A percentile compares a stretch with the other conserved stretches of the same genome.
These are phyloP conservation scores for Physcomitrellopsis africana DNA, from an alignment of 225 moss, liverwort and hornwort species.

Conservation along the genomic window DNA sequence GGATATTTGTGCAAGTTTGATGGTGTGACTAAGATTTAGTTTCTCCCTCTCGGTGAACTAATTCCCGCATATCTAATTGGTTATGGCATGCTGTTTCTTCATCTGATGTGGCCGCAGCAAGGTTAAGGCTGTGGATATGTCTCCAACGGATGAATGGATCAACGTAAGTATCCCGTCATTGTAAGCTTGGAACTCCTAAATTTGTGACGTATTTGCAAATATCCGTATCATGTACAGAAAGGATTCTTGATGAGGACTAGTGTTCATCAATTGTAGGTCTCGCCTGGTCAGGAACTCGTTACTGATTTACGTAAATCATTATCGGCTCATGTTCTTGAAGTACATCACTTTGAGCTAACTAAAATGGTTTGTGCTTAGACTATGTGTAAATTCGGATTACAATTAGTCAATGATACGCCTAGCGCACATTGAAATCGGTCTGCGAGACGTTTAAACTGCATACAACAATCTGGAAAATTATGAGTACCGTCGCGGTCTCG, in stretches of 20 bases:
- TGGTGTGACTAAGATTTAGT: not conserved
- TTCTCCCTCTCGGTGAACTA: not conserved
- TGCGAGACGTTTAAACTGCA: not conserved
- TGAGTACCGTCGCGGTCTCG: not conserved
- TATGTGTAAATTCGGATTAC: not conserved
- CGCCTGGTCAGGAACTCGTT: not conserved
- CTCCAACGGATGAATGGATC: constrained; percentile 94
- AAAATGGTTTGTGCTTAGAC: not conserved
- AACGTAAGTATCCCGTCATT: constrained; percentile 57
- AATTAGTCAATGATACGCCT: not conserved
- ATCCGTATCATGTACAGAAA: too few species aligned
- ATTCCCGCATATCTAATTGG: not conserved
- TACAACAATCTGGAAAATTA: not conserved
- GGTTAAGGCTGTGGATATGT: constrained; percentile 81
- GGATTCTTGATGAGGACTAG: not conserved
- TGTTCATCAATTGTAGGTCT: not conserved
- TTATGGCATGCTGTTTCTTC: not conserved
- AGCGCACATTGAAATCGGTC: not conserved
- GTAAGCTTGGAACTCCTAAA: not conserved
- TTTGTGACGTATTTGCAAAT: too few species aligned
- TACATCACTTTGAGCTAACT: not conserved
- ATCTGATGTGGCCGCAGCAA: constrained; percentile 60
- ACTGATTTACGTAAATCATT: not conserved
- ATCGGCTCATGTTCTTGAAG: not conserved
- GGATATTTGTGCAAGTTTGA: not conserved